Base-by-base conservation (phyloP, 2,329 filamentous ascomycete species). In the Parastagonospora nodorum region DNA sequence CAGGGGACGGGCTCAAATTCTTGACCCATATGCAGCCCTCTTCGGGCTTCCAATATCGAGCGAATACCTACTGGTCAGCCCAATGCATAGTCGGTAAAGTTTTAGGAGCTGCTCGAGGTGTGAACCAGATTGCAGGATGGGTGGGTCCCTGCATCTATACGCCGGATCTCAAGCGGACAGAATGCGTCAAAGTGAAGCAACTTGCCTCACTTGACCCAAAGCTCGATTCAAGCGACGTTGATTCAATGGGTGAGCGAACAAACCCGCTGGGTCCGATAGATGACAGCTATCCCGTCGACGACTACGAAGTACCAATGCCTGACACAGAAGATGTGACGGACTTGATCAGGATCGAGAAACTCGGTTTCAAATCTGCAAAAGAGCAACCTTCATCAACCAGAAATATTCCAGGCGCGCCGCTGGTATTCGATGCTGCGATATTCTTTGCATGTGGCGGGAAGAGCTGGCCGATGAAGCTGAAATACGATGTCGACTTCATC, bases 41-140 rank as follows among this genome's bases (percentile, higher is more conserved):
- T 58, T 86, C 85, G 56, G 88, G 88, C 12, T 90, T 92, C 65
- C 88, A 92, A 73, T 90, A 91, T 67, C 85, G 86, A 50, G 86
- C 85, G 49, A 87, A 88, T 66, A 91, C 88, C 1, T 92, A 91
- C 77, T 92, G 88, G 88, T 85, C 87, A 2, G 82, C 85, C 10
- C 78, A 82, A 15, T 88, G 82, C 60, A 88, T 91, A 49, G 85
- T 92, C 2, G 88, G 88, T 32, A 91, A 90, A 66, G 88, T 92
- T 2, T 77, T 92, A 7, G 77, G 78, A 1, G 77, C 77, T 19
- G 87, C 85, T 33, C 85, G 88, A 19, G 90, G 88, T 0, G 89
- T 88, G 60, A 83, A 82, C 56, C 82, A 87, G 47, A 80, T 89
- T 15, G 88, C 84, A 37, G 88, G 88, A 19, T 92, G 88, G 88